Percentiles rank a stretch among this genome's conserved stretches.
Conservation (phyloP, 2,329 filamentous ascomycete species). For the Penicillium palitans region DNA sequence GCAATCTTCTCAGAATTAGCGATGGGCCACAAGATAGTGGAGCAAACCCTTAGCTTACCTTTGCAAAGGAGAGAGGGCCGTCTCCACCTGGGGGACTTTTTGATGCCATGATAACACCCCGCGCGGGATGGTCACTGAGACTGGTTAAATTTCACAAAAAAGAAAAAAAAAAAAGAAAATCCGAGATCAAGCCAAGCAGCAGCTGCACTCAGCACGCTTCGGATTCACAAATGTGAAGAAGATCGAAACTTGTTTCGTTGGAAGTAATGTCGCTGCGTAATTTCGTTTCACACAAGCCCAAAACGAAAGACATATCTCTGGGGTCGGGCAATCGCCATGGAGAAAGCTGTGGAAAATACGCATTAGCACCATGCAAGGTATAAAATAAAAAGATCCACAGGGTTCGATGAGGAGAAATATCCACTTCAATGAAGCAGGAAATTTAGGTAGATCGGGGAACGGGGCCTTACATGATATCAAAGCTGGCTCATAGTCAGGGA, state of each 20-base stretch:
- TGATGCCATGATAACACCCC: constrained; percentile 34
- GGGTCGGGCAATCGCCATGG: constrained; percentile 44
- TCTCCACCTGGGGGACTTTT: constrained; percentile 31
- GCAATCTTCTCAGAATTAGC: constrained; percentile 41
- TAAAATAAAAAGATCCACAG: constrained; percentile 3
- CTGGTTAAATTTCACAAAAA: constrained; percentile 22
- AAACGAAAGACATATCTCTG: constrained; percentile 49
- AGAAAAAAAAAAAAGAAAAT: constrained; percentile 17
- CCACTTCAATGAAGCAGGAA: constrained; percentile 2
- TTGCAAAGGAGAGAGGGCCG: constrained; percentile 68
- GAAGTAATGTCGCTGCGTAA: constrained; percentile 41
- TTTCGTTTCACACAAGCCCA: constrained; percentile 45
- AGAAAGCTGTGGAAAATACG: constrained; percentile 33
- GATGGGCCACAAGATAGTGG: neutral
- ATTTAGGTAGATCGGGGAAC: constrained; percentile 5
- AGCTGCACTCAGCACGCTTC: constrained; percentile 25
- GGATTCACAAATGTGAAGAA: constrained; percentile 20
- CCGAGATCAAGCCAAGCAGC: constrained; percentile 13
- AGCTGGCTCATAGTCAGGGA: constrained; percentile 28
- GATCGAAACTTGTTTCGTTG: constrained; percentile 32
- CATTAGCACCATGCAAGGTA: constrained; percentile 16
- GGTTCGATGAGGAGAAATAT: constrained; percentile 3
- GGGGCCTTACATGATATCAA: constrained; percentile 27
- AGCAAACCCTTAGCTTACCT: constrained; percentile 52
- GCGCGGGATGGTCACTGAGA: constrained; percentile 17